Evolutionary conservation across 371 early-diverging fungal species (phyloP), one percentile per base, ranked within the genome.

Genomic region (Rhizopus arrhizus): DNA sequence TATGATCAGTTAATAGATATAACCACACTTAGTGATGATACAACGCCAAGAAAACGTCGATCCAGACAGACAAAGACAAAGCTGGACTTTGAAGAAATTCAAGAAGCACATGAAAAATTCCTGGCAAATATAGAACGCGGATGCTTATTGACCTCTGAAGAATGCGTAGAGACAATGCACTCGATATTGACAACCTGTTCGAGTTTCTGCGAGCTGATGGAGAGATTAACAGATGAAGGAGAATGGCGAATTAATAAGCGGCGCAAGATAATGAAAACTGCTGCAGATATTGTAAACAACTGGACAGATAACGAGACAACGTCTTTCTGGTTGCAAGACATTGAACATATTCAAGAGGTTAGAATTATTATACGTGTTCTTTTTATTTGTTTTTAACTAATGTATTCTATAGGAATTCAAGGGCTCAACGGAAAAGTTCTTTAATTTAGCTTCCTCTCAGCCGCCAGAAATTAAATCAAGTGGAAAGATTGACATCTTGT

Each of bases 51-150:
- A 53, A 54, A 56, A 9, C 48, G 45, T 3, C 47, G 33, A 36
- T 47, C 64, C 43, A 54, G 57, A 46, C 49, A 53, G 16, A 13
- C 47, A 54, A 58, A 61, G 16, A 43, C 55, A 12, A 59, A 64
- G 40, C 58, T 69, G 12, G 82, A 83, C 54, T 84, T 89, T 64
- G 89, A 89, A 57, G 72, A 77, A 22, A 73, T 89, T 15, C 85
- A 80, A 48, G 51, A 53, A 7, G 82, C 83, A 0, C 89, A 89
- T 64, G 52, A 58, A 16, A 49, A 63, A 3, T 84, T 81, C 54
- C 46, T 89, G 33, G 58, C 53, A 3, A 61, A 77, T 36, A 59
- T 84, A 2, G 55, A 75, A 29, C 72, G 72, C 31, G 89, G 87
- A 5, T 87, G 86, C 59, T 64, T 89, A 11, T 61, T 87, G 3